Evolutionary conservation across 495 filamentous ascomycete genomes (phyloP), one percentile per base, ranked within the genome.

Genomic region (Penicillium coprophilum): DNA sequence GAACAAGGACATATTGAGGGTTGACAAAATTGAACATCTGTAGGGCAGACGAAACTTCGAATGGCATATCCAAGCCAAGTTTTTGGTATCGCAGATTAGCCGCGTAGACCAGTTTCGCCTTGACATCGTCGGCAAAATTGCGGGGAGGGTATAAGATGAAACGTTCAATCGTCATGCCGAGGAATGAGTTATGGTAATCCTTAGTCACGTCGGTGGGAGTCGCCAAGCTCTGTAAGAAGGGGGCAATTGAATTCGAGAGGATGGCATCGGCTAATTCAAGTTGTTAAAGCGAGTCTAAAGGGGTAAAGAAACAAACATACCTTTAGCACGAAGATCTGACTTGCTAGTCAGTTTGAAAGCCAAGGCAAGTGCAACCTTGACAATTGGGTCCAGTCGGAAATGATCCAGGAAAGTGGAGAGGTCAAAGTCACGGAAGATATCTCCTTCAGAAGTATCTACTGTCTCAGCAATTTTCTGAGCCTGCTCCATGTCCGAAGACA

Each of bases 351-450:
- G 83, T 70, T 92, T 94, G 66, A 95, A 95, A 4, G 93, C 91
- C 45, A 96, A 76, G 24, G 91, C 91, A 41, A 99, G 79, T n/a
- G 93, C 79, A 17, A 89, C 88, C 78, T 95, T 96, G 63, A 91
- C 81, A 15, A 96, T 64, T 9, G 91, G 84, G 71, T 96, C 90
- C 32, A 99, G 79, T 58, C 91, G 88, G 77, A 97, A 97, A 67
- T 96, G 91, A 50, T 92, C 88, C 78, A 96, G 82, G 63, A 99
- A 97, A 5, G 86, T 89, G 4, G 90, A 88, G 11, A 97, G 80
- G 65, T 97, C 92, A 60, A 97, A 96, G 65, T 97, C 92, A 41
- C 88, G 86, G 72, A 96, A 96, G 27, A 96, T 84, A 60, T 97
- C 91, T 55, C 91, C 91, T 49, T 90, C 87, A 17, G 86, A 86